phyloP scores from a whole-genome alignment of 768 basidiomycete species.

The Plicaturopsis crispa region DNA sequence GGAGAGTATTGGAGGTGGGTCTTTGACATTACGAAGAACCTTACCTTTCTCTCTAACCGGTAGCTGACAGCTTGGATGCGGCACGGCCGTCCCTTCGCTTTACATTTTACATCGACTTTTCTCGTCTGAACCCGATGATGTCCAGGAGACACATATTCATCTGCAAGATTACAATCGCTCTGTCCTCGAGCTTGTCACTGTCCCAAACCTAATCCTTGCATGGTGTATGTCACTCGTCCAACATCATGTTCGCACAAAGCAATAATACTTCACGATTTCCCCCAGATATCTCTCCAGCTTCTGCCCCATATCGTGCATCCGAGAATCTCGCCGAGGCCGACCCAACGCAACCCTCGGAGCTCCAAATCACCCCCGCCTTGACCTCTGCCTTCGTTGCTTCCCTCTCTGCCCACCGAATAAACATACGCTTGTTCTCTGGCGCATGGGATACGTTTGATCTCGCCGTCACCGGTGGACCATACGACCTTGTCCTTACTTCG shows the following conservation, averaged over 20 bases:
- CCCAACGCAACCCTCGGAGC: constrained; percentile 38
- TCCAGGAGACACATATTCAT: constrained; percentile 47
- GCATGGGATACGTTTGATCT: constrained; percentile 62
- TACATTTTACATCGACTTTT: constrained; percentile 64
- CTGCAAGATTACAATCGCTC: constrained; percentile 90
- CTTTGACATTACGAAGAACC: background rate
- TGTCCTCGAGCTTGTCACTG: constrained; percentile 70
- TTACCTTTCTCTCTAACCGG: background rate
- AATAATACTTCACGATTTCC: constrained; percentile 17
- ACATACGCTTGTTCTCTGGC: constrained; percentile 73
- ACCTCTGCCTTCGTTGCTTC: constrained; percentile 57
- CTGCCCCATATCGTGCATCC: constrained; percentile 14
- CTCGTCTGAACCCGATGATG: constrained; percentile 16
- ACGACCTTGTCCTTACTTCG: constrained; percentile 76
- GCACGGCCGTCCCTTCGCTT: constrained; percentile 80
- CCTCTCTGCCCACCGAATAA: constrained; percentile 43
- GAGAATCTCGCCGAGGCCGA: constrained; percentile 24
- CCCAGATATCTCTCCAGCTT: constrained; percentile 38
- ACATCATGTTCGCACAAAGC: background rate
- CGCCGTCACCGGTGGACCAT: constrained; percentile 25
- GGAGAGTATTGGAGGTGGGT: constrained; percentile 65
- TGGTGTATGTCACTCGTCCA: constrained; percentile 60
- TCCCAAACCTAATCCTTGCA: constrained; percentile 69
- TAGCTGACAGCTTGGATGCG: constrained; percentile 73
- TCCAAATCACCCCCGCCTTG: constrained; percentile 60